Percentiles rank a stretch among this genome's conserved stretches.
phyloP scores from a whole-genome alignment of 2,329 filamentous ascomycete genomes.

The Pseudomassariella vexata region DNA sequence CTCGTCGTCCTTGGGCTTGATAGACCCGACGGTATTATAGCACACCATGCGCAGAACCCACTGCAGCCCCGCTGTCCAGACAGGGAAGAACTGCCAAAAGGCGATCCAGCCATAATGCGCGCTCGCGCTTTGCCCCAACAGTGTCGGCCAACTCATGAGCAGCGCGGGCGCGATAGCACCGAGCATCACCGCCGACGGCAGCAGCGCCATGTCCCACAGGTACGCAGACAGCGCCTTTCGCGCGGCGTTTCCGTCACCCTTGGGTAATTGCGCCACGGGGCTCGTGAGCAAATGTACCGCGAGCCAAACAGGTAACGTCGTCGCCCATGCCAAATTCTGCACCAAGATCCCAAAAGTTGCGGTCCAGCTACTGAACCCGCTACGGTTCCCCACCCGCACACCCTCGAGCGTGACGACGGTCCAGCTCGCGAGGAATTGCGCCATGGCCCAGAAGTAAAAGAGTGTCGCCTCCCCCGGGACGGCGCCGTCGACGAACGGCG shows the following conservation, averaged over 20 bases:
- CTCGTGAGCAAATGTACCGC: slow-evolving; percentile 22
- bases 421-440: slow-evolving; percentile 21
- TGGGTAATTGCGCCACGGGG: slow-evolving; percentile 16
- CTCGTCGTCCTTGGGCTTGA: slow-evolving; percentile 13
- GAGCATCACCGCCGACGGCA: slow-evolving; percentile 21
- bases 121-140: slow-evolving; percentile 15
- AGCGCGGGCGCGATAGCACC: slow-evolving; percentile 18
- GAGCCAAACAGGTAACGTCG: slow-evolving; percentile 20
- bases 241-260: slow-evolving; percentile 14
- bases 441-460: slow-evolving; percentile 20
- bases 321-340: slow-evolving; percentile 20
- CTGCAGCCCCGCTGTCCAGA: slow-evolving; percentile 13
- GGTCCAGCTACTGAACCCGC: slow-evolving; percentile 15
- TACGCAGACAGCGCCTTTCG: slow-evolving; percentile 18
- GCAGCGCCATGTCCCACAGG: slow-evolving; percentile 23
- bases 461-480: slow-evolving; percentile 13
- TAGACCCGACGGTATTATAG: slow-evolving; percentile 17
- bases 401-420: slow-evolving; percentile 22
- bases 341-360: slow-evolving; percentile 15
- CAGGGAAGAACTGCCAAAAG: slow-evolving; percentile 17
- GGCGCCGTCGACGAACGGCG: slow-evolving; percentile 18
- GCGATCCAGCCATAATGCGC: slow-evolving; percentile 23
- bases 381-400: slow-evolving; percentile 19
- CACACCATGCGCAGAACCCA: slow-evolving; percentile 15
- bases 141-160: slow-evolving; percentile 19